Evolutionary conservation across 257 asterid species (phyloP).

Genomic region (Paraleonurus japonicus): DNA sequence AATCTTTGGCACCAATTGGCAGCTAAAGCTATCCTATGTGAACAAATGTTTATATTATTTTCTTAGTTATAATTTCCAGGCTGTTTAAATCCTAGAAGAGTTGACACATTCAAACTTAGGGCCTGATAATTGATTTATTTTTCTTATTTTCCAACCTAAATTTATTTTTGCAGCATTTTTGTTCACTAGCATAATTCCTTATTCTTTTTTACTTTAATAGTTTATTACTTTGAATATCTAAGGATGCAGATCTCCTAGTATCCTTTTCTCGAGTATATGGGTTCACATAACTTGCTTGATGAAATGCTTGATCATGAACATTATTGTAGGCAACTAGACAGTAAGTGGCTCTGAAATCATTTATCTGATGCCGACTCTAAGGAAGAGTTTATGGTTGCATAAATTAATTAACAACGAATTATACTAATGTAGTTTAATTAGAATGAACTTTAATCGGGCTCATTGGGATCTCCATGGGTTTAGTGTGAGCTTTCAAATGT

Average conservation of each 20-base stretch:
- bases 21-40: background rate
- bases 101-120: conserved; percentile 2
- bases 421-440: background rate
- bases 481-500: conserved; percentile 1
- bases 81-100: conserved; percentile 4
- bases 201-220: background rate
- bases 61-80: conserved; percentile 1
- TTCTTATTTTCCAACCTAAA: background rate
- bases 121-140: background rate
- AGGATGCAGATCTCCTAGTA: conserved; percentile 10
- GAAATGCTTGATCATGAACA: conserved; percentile 1
- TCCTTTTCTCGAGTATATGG: conserved; percentile 6
- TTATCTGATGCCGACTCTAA: conserved; percentile 18
- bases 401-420: background rate
- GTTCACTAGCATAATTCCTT: background rate
- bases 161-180: background rate
- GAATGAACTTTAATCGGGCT: conserved; percentile 16
- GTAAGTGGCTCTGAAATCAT: background rate
- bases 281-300: conserved; percentile 2
- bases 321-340: background rate
- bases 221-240: background rate
- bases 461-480: conserved; percentile 12
- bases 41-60: background rate
- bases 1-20: conserved; percentile 9
- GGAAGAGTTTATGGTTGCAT: background rate